These are phyloP conservation scores for Tricholoma terreum DNA, from an alignment of 768 basidiomycete genomes.

Conservation along the genomic window DNA sequence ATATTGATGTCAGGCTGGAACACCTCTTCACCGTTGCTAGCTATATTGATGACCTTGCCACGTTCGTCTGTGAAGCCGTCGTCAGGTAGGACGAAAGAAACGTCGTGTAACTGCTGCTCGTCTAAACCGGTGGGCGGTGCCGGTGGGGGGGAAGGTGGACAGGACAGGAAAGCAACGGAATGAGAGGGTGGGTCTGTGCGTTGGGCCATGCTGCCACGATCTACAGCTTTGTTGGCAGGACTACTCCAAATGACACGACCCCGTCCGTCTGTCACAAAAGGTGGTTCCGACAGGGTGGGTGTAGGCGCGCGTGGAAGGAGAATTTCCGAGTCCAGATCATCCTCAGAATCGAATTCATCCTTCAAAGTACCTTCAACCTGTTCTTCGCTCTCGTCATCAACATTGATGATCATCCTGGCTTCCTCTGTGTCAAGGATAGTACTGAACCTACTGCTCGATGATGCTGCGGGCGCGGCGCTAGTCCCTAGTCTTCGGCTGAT, in stretches of 20 bases:
- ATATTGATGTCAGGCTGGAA: neutral
- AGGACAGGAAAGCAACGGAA: neutral
- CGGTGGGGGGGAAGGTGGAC: neutral
- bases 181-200: neutral
- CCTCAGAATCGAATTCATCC: neutral
- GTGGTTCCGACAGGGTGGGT: constrained; percentile 30
- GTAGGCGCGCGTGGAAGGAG: neutral
- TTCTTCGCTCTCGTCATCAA: constrained; percentile 1
- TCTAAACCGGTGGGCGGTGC: neutral
- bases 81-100: neutral
- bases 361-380: neutral
- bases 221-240: constrained; percentile 12
- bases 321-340: neutral
- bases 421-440: constrained; percentile 12
- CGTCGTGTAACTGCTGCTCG: neutral
- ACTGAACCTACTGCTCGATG: constrained; percentile 12
- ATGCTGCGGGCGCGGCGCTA: neutral
- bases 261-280: constrained; percentile 63
- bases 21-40: neutral
- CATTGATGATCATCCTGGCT: neutral
- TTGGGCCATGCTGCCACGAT: neutral
- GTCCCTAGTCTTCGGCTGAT: neutral
- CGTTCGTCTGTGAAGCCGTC: neutral
- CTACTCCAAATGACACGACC: constrained; percentile 54
- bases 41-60: neutral